Base-by-base conservation (phyloP, 73 alveolate species). In the Paramecium tetraurelia region DNA sequence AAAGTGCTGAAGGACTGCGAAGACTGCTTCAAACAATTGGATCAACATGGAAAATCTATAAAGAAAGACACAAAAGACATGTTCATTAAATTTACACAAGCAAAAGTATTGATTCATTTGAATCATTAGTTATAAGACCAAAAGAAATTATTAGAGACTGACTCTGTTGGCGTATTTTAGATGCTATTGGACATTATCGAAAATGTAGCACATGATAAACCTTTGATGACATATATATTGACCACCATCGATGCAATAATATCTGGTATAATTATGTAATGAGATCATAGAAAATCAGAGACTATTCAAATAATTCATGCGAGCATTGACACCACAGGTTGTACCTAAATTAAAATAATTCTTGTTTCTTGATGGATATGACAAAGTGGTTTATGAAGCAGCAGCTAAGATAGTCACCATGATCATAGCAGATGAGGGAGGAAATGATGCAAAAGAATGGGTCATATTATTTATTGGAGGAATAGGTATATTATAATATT, bases 361-460 rank as follows among this genome's bases (percentile, higher is more conserved):
- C 53, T 71, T 89, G 29, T 89, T 70, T 57, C 80, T 89, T 40
- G 69, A 77, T 21, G 87, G 94, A 57, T 89, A 40, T 44, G 94
- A 89, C 3, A 29, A 21, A 41, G 87, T 89, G 5, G 94, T 89
- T 4, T 89, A 89, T 71, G 94, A 89, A 27, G 94, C 94, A 44
- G 94, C 94, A 16, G 92, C 94, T 7, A 89, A 83, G 58, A 83
- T 89, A 70, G 87, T 85, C 35, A 89, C 92, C 29, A 70, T 70
- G 94, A 71, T 89, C 6, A 59, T 89, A 21, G 94, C 94, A n/a
- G 94, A 89, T 71, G 90, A 80, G 22, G 90, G 90, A 22, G 75
- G 75, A 7, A 24, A 80, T 22, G 90, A 80, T 22, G 90, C 90
- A 20, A 80, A 80, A 63, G 90, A 80, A 20, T 80, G 90, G 90